Base-by-base conservation (phyloP, 345 rosid genomes). In the Brassica incana region DNA sequence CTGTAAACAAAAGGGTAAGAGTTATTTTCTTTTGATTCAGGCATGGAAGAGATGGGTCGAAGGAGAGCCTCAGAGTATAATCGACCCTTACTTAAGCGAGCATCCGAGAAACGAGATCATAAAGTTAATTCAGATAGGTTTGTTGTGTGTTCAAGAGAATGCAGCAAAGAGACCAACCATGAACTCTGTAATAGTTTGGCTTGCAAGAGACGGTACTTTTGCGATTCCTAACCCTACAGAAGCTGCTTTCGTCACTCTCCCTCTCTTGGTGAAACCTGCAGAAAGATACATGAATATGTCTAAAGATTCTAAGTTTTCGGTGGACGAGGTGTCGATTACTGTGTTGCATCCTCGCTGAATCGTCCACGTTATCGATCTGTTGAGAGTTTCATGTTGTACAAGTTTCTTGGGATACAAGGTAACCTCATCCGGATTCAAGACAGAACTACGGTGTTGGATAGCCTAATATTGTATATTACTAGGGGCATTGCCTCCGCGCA, bases 31-130 rank as follows among this genome's bases (percentile, higher is more conserved):
- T 76, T 66, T 50, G 16, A 60, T 9, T 66, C 36, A 87, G 90
- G 88, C 88, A 69, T 87, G 93, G 89, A 77, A 77, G 79, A 85
- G 64, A 71, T 87, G 91, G 91, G 67, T 69, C n/a, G 79, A 80
- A 48, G 91, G 88, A 67, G 71, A 75, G 0, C 78, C 82, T 16
- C 40, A 71, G 66, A 86, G 71, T 65, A 68, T 86, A 69, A 45
- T 82, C 27, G 93, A 89, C 77, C 90, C 88, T 29, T 29, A 68
- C 45, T 9, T 83, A 74, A 76, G 43, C 1, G 79, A 78, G 16
- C 83, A 67, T 52, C 72, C 76, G 2, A 72, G 72, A 45, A 75
- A 58, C 56, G 91, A 87, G 66, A 84, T 82, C 27, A 20, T 73
- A 59, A 85, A 85, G 67, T 82, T 89, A 79, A 85, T 87, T 33